These are phyloP conservation scores for Sporothrix variecibatus DNA, from an alignment of 2,329 filamentous ascomycete genomes.

Conservation along the genomic window DNA sequence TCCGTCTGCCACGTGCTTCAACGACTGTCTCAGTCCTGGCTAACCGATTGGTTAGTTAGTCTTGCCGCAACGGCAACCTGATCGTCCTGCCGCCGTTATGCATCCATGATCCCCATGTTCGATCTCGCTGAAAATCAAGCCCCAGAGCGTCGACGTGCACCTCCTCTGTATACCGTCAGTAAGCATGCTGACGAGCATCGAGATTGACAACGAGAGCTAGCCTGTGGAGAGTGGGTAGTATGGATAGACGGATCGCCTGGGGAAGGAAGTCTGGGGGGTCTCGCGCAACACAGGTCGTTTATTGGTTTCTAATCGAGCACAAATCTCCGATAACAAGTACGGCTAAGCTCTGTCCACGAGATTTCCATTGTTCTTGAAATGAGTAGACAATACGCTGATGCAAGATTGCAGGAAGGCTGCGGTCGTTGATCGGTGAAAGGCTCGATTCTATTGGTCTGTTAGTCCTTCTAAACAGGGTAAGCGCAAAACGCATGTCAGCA, in stretches of 20 bases:
- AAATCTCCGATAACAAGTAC: neutral
- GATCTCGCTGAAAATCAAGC: neutral
- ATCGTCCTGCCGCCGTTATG: neutral
- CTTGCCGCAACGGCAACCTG: constrained; percentile 4
- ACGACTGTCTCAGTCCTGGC: neutral
- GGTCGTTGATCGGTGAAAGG: neutral
- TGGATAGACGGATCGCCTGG: neutral
- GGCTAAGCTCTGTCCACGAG: neutral
- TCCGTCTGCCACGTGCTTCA: neutral
- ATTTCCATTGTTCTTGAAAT: neutral
- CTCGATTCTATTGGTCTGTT: neutral
- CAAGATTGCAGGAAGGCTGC: neutral
- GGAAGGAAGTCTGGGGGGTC: neutral
- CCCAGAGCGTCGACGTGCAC: neutral
- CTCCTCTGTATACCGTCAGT: neutral
- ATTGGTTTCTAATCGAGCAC: neutral
- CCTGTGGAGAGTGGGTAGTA: neutral
- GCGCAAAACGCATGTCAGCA: neutral
- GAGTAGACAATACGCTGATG: neutral
- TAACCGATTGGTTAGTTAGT: neutral
- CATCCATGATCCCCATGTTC: neutral
- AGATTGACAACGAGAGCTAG: neutral
- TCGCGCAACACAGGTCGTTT: neutral
- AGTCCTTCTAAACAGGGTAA: constrained; percentile 1
- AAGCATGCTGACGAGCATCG: constrained; percentile 1